Evolutionary conservation across 768 basidiomycete species (phyloP), one percentile per base, ranked within the genome.

Genomic region (Termitomyces eurrhizus): DNA sequence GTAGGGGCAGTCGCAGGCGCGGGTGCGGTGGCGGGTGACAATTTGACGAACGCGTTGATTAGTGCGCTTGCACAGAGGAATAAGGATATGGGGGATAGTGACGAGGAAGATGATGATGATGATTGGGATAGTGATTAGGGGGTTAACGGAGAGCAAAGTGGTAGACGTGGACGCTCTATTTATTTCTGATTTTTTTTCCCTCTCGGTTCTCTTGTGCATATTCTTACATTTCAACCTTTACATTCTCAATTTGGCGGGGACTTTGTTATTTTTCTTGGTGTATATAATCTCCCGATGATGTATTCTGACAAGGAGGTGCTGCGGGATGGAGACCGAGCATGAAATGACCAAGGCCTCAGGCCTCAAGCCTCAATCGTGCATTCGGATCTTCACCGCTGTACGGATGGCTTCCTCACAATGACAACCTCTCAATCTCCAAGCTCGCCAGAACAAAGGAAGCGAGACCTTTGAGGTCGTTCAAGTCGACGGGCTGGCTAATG

Each of bases 51-150:
- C 32, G 51, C 93, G 8, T 76, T 97, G 50, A 95, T 93, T 6
- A 89, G 85, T 52, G 94, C 94, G 1, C 73, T 98, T 63, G 75
- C 87, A 66, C 85, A 89, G 70, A 77, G 95, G 65, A 96, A 92
- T 70, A 93, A 90, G 76, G 88, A 91, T 68, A 52, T 52, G 51
- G 51, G 51, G 12, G 51, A 52, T 52, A 52, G 51, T 24, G 51
- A 52, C 14, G 51, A 52, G 35, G 51, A 52, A 0, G 75, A 96
- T 65, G 93, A 90, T 7, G 51, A 52, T 24, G 2, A 88, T 26
- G 86, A 87, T 45, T 86, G 86, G 60, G 89, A 89, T 70, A 83
- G 80, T 76, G 81, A 79, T 67, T 78, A 70, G 59, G 11, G 11
- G 8, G 16, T 12, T 12, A 32, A 5, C 32, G 42, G 3, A 7